Evolutionary conservation across 495 filamentous ascomycete genomes (phyloP), one percentile per base, ranked within the genome.

Genomic region (Podospora comata): DNA sequence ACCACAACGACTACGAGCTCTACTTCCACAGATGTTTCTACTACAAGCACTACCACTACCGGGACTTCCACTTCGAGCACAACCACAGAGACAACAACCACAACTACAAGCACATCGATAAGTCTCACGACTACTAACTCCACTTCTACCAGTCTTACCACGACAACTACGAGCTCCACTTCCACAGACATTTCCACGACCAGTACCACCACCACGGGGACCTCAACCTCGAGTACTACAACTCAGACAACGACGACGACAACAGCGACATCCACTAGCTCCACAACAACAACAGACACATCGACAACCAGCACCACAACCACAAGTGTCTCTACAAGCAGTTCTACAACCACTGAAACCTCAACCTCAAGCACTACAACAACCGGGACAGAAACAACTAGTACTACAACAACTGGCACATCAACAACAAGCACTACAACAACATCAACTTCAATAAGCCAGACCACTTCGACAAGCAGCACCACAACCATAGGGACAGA

Each of bases 401-500:
- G 18, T 5, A 23, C 58, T 13, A 60, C 26, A 13, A 60, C 58
- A 20, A 23, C 18, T 19, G 18, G 7, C n/a, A 62, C 60, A 32
- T 32, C 30, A 39, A 62, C 30, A 15, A 63, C 27, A 13, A 63
- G 27, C 9, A 63, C 61, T 13, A 63, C 61, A 28, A 48, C 30
- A 16, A 63, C 26, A 28, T 9, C 9, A 19, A 63, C 30, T 7
- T 34, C 60, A 30, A 28, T 11, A 11, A 61, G 20, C 4, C 27
- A 7, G 7, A 62, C 60, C 9, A 62, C 27, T 32, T 39, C 61
- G 6, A 63, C 61, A 20, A 48, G 13, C 16, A 62, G 60, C 60
- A 63, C 61, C 19, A 63, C 61, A 20, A 63, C 61, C 7, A 63
- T 34, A 9, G 61, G 61, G 1, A 63, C 61, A 7, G 5, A 39